Percentiles rank a stretch among this genome's conserved stretches.
Evolutionary conservation across 2,329 filamentous ascomycete genomes (phyloP).

Genomic region (Camillea tinctor): DNA sequence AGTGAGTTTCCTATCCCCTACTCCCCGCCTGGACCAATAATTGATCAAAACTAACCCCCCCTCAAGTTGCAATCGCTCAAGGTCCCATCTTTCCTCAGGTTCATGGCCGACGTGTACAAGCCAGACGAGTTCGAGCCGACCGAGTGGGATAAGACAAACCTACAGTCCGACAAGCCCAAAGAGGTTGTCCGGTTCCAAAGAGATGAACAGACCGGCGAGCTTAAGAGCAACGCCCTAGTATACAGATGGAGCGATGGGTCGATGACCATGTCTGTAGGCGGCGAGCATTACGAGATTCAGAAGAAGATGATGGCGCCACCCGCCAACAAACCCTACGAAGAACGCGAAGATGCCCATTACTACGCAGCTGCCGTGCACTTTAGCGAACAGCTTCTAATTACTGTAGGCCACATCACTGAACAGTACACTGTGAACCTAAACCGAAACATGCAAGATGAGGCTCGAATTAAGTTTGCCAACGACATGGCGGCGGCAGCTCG

Average conservation of each 20-base stretch:
- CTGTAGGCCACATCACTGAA: constrained; percentile 74
- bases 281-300: constrained; percentile 72
- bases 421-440: constrained; percentile 69
- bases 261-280: constrained; percentile 71
- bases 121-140: constrained; percentile 63
- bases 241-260: constrained; percentile 80
- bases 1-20: constrained; percentile 43
- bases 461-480: constrained; percentile 65
- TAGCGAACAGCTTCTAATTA: constrained; percentile 64
- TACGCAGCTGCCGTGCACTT: constrained; percentile 73
- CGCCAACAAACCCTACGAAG: constrained; percentile 58
- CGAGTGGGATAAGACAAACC: constrained; percentile 53
- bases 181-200: constrained; percentile 69
- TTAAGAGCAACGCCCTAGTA: constrained; percentile 74
- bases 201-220: constrained; percentile 61
- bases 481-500: constrained; percentile 64
- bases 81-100: constrained; percentile 69
- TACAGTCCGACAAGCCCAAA: constrained; percentile 54
- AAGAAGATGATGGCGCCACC: constrained; percentile 68
- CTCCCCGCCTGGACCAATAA: neutral
- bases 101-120: constrained; percentile 67
- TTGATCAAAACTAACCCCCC: constrained; percentile 6
- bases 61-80: constrained; percentile 66
- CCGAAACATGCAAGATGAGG: constrained; percentile 67
- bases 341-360: constrained; percentile 70